Evolutionary conservation across 1,284 basidiomycete species (phyloP), one percentile per base, ranked within the genome.

Genomic region (Dichomitus squalens): DNA sequence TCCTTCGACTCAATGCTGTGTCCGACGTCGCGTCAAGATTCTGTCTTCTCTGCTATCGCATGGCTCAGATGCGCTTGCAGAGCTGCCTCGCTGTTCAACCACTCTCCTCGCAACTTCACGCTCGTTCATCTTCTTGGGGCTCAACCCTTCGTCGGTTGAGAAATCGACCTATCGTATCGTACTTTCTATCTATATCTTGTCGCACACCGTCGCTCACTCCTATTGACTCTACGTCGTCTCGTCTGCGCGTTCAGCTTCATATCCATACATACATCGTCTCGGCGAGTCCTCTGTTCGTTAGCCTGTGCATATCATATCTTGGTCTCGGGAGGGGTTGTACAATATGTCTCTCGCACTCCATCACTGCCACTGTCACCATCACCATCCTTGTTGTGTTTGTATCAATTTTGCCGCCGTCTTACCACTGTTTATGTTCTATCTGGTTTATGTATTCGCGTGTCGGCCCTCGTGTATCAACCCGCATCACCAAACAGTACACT

Each of bases 41-140:
- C 16, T 34, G 18, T 39, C 36, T 25, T 21, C 47, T 16, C 47
- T 18, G 31, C 50, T 35, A 20, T 52, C 40, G 16, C 33, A 31
- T 38, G 46, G 52, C 52, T 43, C 44, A 46, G 52, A 53, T 53
- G 52, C 44, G 44, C 44, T 14, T 12, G 39, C 8, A 14, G 44
- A 53, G 52, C 9, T 5, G 43, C 39, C 16, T 23, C 18, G 6
- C 35, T 35, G 29, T 39, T 34, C 38, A 2, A 7, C 16, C 34
- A 16, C 12, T 18, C 34, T 11, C 20, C 36, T 48, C 53, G 38
- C 47, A 33, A 35, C 16, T 11, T 38, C 27, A 29, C 44, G 3
- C n/a, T 49, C 38, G 39, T 49, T 41, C 31, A 21, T 12, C 41
- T 29, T 44, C 25, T 29, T 44, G 25, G 40, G 16, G 6, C 25